Evolutionary conservation across 441 rosid species (phyloP).

Genomic region (Sinapis alba): DNA sequence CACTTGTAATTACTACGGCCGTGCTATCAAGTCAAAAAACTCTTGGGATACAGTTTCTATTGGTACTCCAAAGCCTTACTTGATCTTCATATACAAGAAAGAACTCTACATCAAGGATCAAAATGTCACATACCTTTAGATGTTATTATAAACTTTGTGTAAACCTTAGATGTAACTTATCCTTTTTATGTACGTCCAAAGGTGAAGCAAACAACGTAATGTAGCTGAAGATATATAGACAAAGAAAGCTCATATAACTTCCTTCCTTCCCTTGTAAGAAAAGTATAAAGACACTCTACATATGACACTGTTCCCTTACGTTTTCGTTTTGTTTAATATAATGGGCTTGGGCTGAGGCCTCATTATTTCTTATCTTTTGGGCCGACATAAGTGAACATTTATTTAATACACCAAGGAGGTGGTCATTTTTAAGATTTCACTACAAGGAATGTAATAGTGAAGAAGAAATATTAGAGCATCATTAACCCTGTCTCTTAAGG

Average conservation of each 20-base stretch:
- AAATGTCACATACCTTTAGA: background rate
- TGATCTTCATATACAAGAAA: background rate
- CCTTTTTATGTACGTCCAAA: background rate
- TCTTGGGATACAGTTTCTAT: background rate
- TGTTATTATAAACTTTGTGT: background rate
- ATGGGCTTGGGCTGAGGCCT: background rate
- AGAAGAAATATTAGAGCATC: background rate
- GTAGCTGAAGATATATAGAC: background rate
- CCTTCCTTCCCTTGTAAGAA: background rate
- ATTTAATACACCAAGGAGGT: background rate
- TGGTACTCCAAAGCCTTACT: background rate
- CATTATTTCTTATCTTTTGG: background rate
- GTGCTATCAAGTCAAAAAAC: background rate
- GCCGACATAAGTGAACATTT: background rate
- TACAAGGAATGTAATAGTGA: background rate
- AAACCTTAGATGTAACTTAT: background rate
- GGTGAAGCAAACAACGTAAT: background rate
- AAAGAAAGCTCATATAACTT: background rate
- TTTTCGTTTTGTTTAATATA: background rate
- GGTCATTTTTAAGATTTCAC: background rate
- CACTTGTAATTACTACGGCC: background rate
- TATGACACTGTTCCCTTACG: too few relatives aligned
- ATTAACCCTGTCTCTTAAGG: too few relatives aligned
- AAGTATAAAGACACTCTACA: background rate
- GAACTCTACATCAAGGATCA: background rate